phyloP scores from a whole-genome alignment of 768 basidiomycete species.

The Podaxis pistillaris region DNA sequence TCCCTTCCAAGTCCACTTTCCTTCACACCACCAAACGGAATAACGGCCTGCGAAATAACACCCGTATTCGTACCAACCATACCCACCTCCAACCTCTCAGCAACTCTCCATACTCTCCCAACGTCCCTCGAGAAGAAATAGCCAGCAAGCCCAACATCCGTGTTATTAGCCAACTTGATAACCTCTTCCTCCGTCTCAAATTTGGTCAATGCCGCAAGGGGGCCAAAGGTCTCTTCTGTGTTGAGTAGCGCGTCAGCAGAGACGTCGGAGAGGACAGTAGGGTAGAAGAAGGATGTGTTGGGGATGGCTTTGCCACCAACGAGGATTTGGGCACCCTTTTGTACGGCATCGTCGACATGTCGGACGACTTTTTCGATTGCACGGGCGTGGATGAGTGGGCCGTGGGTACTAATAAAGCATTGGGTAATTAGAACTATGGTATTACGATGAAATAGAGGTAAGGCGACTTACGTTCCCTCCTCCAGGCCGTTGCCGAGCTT shows the following conservation, averaged over 20 bases:
- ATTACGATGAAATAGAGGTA: neutral
- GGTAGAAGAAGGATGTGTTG: slow-evolving; percentile 69
- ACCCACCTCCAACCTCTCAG: slow-evolving; percentile 91
- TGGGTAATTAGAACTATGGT: neutral
- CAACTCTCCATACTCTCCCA: slow-evolving; percentile 90
- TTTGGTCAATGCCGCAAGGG: slow-evolving; percentile 79
- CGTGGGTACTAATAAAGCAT: slow-evolving; percentile 67
- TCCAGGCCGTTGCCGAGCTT: slow-evolving; percentile 90
- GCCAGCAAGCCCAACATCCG: slow-evolving; percentile 85
- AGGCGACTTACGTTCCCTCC: slow-evolving; percentile 57
- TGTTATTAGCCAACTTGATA: slow-evolving; percentile 77
- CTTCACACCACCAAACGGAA: slow-evolving; percentile 91
- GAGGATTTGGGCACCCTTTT: slow-evolving; percentile 82
- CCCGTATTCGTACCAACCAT: slow-evolving; percentile 88
- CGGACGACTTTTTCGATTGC: slow-evolving; percentile 82
- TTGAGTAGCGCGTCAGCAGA: slow-evolving; percentile 61
- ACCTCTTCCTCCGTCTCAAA: slow-evolving; percentile 97
- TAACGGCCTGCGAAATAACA: slow-evolving; percentile 69
- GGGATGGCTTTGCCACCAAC: slow-evolving; percentile 79
- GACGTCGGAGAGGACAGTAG: slow-evolving; percentile 90
- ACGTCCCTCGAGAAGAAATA: slow-evolving; percentile 91
- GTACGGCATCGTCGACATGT: slow-evolving; percentile 87
- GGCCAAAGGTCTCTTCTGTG: slow-evolving; percentile 94
- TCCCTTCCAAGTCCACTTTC: slow-evolving; percentile 85
- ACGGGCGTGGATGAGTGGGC: slow-evolving; percentile 86